These are phyloP conservation scores for Debaryomyces robertsiae DNA, from an alignment of 1,139 yeast species.

Conservation along the genomic window DNA sequence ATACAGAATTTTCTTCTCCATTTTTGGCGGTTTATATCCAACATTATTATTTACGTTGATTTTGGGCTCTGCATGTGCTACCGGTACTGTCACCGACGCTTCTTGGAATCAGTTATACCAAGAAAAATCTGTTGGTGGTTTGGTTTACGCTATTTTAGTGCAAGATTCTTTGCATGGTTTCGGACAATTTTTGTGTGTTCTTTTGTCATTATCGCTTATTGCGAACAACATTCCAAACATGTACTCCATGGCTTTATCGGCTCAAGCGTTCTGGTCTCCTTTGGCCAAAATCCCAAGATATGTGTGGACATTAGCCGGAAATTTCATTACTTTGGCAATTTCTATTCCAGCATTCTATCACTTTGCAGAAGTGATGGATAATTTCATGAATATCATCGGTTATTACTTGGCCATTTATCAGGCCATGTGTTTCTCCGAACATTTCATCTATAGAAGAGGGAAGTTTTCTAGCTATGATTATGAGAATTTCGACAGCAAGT, in stretches of 20 bases:
- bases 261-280: slow-evolving; percentile 79
- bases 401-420: slow-evolving; percentile 89
- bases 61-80: slow-evolving; percentile 86
- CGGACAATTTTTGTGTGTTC: slow-evolving; percentile 86
- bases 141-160: slow-evolving; percentile 75
- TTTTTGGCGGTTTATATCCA: slow-evolving; percentile 60
- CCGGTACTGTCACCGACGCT: slow-evolving; percentile 53
- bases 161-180: slow-evolving; percentile 81
- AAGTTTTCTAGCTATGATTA: slow-evolving; percentile 62
- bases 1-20: slow-evolving; percentile 60
- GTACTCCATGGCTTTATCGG: slow-evolving; percentile 84
- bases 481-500: slow-evolving; percentile 57
- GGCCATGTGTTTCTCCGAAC: slow-evolving; percentile 73
- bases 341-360: slow-evolving; percentile 84
- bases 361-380: slow-evolving; percentile 71
- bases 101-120: slow-evolving; percentile 56
- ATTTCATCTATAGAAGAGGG: slow-evolving; percentile 71
- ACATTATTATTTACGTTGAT: slow-evolving; percentile 76
- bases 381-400: slow-evolving; percentile 88
- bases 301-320: slow-evolving; percentile 77
- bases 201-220: slow-evolving; percentile 79
- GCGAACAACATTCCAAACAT: slow-evolving; percentile 92
- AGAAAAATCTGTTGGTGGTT: slow-evolving; percentile 72
- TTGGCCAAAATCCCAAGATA: slow-evolving; percentile 76
- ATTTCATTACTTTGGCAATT: slow-evolving; percentile 76